Percentiles rank a stretch among this genome's conserved stretches.
phyloP scores from a whole-genome alignment of 2,329 filamentous ascomycete genomes.

The Mariannaea elegans region DNA sequence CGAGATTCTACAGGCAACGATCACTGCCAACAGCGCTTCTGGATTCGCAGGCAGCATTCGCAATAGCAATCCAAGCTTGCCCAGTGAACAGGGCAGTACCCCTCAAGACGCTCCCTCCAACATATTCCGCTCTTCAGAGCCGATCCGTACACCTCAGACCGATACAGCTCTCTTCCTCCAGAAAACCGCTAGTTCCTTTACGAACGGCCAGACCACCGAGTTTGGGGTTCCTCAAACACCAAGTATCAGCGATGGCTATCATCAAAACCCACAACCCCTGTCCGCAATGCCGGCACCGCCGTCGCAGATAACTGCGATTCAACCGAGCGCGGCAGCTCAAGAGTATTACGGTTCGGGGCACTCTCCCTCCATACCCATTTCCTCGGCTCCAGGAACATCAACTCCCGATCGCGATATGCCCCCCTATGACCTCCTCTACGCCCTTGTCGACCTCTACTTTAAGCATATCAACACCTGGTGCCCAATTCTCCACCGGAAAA shows the following conservation, averaged over 20 bases:
- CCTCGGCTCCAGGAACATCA: constrained; percentile 47
- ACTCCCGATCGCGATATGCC: constrained; percentile 71
- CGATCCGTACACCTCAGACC: constrained; percentile 62
- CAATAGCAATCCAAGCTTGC: constrained; percentile 59
- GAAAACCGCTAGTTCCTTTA: constrained; percentile 62
- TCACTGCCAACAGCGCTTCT: constrained; percentile 48
- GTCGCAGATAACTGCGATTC: constrained; percentile 47
- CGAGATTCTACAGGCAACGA: constrained; percentile 69
- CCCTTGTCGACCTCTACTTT: constrained; percentile 79
- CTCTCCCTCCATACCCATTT: constrained; percentile 66
- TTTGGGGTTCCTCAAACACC: constrained; percentile 59
- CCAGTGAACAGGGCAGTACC: constrained; percentile 66
- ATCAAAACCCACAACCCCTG: constrained; percentile 55
- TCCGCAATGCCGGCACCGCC: constrained; percentile 51
- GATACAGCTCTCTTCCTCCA: constrained; percentile 69
- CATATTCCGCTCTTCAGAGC: constrained; percentile 61
- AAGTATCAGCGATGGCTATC: constrained; percentile 60
- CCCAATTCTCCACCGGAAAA: constrained; percentile 86
- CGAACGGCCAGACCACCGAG: constrained; percentile 57
- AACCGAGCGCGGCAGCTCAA: constrained; percentile 53
- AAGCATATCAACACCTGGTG: constrained; percentile 87
- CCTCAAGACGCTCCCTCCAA: constrained; percentile 56
- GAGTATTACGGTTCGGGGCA: constrained; percentile 61
- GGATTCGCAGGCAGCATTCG: constrained; percentile 53
- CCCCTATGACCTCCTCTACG: constrained; percentile 78